These are phyloP conservation scores for Cladorrhinum sp. DNA, from an alignment of 2,329 filamentous ascomycete genomes.

Conservation along the genomic window DNA sequence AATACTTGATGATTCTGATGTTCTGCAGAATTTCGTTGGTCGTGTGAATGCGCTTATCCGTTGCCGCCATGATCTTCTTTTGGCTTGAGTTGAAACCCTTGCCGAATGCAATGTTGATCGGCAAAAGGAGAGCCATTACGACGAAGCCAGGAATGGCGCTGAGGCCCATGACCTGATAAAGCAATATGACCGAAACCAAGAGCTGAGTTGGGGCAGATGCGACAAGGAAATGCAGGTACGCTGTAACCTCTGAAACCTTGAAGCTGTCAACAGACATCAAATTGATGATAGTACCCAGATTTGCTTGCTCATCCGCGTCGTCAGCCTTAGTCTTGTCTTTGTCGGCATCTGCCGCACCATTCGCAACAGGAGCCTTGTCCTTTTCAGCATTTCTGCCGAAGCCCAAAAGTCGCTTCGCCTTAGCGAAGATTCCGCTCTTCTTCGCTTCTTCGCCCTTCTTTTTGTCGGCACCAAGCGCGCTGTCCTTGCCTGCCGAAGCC, in stretches of 20 bases:
- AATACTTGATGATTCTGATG: slow-evolving; percentile 98
- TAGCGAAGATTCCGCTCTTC: slow-evolving; percentile 44
- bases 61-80: slow-evolving; percentile 87
- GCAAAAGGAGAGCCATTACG: slow-evolving; percentile 84
- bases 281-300: slow-evolving; percentile 97
- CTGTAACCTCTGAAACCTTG: slow-evolving; percentile 92
- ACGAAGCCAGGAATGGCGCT: slow-evolving; percentile 92
- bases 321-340: slow-evolving; percentile 38
- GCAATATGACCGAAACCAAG: slow-evolving; percentile 71
- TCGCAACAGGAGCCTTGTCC: slow-evolving; percentile 34
- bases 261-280: slow-evolving; percentile 99
- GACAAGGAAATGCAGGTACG: slow-evolving; percentile 95
- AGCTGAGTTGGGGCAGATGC: slow-evolving; percentile 88
- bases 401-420: slow-evolving; percentile 56
- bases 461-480: slow-evolving; percentile 61
- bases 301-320: slow-evolving; percentile 70
- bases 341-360: slow-evolving; percentile 35
- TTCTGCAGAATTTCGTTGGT: slow-evolving; percentile 98
- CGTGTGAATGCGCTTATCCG: slow-evolving; percentile 91
- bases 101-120: slow-evolving; percentile 85
- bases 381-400: slow-evolving; percentile 54
- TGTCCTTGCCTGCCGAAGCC: slow-evolving; percentile 74
- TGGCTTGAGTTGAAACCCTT: slow-evolving; percentile 82
- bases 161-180: slow-evolving; percentile 86
- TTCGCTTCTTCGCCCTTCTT: slow-evolving; percentile 32